phyloP scores from a whole-genome alignment of 2,329 filamentous ascomycete genomes.

The Botrytis pseudocinerea region DNA sequence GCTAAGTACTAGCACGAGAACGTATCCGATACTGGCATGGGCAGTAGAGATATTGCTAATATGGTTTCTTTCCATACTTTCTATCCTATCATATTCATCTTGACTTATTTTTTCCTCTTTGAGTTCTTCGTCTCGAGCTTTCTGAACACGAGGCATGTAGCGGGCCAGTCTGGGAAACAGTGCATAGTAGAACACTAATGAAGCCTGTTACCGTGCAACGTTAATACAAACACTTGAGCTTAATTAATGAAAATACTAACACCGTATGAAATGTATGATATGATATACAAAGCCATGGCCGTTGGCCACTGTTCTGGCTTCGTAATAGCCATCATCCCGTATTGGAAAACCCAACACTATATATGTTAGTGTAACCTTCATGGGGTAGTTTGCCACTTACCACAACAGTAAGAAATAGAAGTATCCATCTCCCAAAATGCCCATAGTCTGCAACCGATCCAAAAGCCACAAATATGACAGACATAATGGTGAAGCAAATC shows the following conservation, averaged over 20 bases:
- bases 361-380: background rate
- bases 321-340: conserved; percentile 44
- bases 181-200: conserved; percentile 47
- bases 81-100: conserved; percentile 45
- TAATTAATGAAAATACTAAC: background rate
- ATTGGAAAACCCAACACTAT: conserved; percentile 45
- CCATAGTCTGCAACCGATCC: conserved; percentile 48
- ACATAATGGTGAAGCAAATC: conserved; percentile 47
- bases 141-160: conserved; percentile 46
- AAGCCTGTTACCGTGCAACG: conserved; percentile 36
- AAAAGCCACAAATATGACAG: conserved; percentile 45
- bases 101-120: conserved; percentile 44
- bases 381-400: background rate
- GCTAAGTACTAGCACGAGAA: conserved; percentile 44
- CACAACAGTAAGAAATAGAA: conserved; percentile 44
- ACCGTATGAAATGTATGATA: conserved; percentile 44
- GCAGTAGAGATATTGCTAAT: conserved; percentile 47
- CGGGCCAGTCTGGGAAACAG: conserved; percentile 45
- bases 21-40: conserved; percentile 47
- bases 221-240: background rate
- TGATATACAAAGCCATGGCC: conserved; percentile 46
- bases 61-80: conserved; percentile 46
- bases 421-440: conserved; percentile 45
- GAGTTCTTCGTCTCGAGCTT: conserved; percentile 45
- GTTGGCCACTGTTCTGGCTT: conserved; percentile 44